Evolutionary conservation across 169 alveolate species (phyloP).

Genomic region (Sarcocystis neurona): DNA sequence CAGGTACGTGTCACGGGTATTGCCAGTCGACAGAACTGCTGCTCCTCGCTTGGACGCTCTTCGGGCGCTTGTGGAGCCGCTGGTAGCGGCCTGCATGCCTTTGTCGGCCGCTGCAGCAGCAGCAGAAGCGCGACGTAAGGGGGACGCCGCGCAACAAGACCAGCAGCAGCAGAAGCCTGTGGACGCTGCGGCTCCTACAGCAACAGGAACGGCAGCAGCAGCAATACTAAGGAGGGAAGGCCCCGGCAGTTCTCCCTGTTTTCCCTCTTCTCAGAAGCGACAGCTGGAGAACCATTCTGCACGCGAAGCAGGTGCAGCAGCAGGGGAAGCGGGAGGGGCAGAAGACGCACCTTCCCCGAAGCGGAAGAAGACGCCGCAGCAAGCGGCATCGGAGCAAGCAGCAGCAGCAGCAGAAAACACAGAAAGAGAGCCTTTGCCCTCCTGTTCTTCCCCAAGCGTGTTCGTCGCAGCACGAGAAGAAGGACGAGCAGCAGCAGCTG

Average conservation of each 20-base stretch:
- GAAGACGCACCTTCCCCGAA: too few relatives aligned
- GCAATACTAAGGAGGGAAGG: not conserved
- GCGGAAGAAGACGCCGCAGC: not conserved
- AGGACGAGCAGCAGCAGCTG: too few relatives aligned
- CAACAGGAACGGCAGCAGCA: not conserved
- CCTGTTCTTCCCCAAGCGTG: too few relatives aligned
- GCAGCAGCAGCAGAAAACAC: not conserved
- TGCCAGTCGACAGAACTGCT: conserved; percentile 25
- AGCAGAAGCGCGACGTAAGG: not conserved
- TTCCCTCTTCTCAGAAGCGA: too few relatives aligned
- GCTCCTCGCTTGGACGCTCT: not conserved
- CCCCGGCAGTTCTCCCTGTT: too few relatives aligned
- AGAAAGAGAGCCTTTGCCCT: too few relatives aligned
- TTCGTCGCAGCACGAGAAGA: too few relatives aligned
- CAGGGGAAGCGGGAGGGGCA: too few relatives aligned
- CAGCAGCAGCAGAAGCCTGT: not conserved
- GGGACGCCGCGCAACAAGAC: not conserved
- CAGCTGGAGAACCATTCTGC: too few relatives aligned
- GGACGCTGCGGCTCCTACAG: not conserved
- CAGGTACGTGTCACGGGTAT: conserved; percentile 19
- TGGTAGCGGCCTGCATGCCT: conserved; percentile 8
- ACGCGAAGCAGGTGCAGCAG: too few relatives aligned
- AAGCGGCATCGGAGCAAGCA: not conserved
- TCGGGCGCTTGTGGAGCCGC: not conserved
- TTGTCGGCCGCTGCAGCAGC: conserved; percentile 12